A percentile compares a stretch with the other conserved stretches of the same genome.
Conservation (phyloP, 345 rosid genomes). For the Lenwebbia sp. region DNA sequence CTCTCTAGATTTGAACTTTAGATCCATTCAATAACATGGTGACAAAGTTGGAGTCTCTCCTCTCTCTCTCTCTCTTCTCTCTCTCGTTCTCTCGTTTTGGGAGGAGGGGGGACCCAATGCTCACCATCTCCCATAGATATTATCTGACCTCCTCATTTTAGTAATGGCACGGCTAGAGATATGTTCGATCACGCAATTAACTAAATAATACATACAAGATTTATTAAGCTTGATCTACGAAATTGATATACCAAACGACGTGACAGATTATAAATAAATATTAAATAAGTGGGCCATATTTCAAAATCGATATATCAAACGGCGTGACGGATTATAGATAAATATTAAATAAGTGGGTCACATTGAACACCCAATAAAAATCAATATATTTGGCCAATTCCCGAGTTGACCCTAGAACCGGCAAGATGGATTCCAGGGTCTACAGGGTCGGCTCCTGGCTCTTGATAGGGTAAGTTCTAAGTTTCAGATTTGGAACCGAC, state of each 20-base stretch:
- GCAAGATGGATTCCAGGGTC: rapidly evolving
- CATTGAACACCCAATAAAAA: neutral
- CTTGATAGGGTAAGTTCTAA: neutral
- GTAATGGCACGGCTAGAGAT: neutral
- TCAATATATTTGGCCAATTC: rapidly evolving
- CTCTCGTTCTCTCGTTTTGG: neutral
- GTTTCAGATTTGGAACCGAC: too few species aligned
- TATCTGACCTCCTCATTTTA: neutral
- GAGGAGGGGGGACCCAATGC: neutral
- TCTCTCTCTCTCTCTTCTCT: neutral
- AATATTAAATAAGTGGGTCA: neutral
- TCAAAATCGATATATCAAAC: too few species aligned
- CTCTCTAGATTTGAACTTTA: neutral
- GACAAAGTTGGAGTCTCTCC: neutral
- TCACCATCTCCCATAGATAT: neutral
- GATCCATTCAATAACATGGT: neutral
- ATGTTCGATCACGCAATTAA: neutral
- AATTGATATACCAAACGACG: too few species aligned
- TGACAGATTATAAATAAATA: neutral
- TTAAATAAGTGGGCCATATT: neutral
- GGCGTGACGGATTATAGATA: rapidly evolving
- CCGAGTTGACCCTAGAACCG: rapidly evolving
- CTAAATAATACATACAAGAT: neutral
- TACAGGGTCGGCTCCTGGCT: rapidly evolving
- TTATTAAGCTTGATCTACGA: neutral